phyloP scores from a whole-genome alignment of 1,139 yeast genomes.

The Saccharomycopsis crataegensis region DNA sequence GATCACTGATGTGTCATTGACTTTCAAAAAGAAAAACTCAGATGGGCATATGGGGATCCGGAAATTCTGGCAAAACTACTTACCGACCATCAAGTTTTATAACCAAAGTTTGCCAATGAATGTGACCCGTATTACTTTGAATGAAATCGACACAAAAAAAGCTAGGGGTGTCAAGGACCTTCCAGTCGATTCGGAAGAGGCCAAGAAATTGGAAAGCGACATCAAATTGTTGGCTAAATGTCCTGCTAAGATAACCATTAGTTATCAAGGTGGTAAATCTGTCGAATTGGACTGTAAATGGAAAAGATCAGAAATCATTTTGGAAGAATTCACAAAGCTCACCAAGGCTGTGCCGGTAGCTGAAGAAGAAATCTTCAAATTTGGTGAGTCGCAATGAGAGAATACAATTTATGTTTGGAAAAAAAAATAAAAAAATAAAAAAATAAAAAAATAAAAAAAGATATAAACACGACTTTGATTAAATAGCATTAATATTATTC shows the following conservation, averaged over 20 bases:
- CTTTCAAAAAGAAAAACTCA: slow-evolving; percentile 26
- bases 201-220: slow-evolving; percentile 26
- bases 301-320: slow-evolving; percentile 30
- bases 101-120: slow-evolving; percentile 41
- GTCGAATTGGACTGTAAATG: slow-evolving; percentile 31
- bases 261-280: slow-evolving; percentile 5
- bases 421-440: no score
- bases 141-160: not conserved
- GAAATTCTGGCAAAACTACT: slow-evolving; percentile 44
- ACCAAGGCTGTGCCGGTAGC: slow-evolving; percentile 31
- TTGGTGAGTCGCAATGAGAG: not conserved
- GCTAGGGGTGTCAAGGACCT: slow-evolving; percentile 27
- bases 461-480: no score
- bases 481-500: no score
- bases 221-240: slow-evolving; percentile 8
- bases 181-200: slow-evolving; percentile 29
- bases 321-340: slow-evolving; percentile 28
- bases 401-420: not conserved
- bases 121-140: slow-evolving; percentile 35
- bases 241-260: slow-evolving; percentile 14
- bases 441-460: no score
- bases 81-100: slow-evolving; percentile 49
- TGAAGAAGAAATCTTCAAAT: slow-evolving; percentile 23
- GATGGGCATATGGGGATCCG: slow-evolving; percentile 30
- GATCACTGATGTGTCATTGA: slow-evolving; percentile 24